Evolutionary conservation across 495 filamentous ascomycete genomes (phyloP), one percentile per base, ranked within the genome.

Genomic region (Endocarpon pusillum): DNA sequence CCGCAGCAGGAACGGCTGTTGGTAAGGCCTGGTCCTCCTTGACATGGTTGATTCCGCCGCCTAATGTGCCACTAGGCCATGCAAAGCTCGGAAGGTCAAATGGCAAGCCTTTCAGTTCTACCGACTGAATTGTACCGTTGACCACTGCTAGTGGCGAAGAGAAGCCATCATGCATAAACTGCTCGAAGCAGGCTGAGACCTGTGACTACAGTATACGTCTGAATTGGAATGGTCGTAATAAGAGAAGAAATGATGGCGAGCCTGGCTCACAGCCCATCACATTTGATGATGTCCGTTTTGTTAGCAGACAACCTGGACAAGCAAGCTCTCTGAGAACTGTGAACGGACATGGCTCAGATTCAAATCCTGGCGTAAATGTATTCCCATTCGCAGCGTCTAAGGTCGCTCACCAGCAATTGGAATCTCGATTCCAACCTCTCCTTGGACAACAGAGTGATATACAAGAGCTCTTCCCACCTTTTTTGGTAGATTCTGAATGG

Each of bases 201-300:
- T 92, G 83, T 55, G 83, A 92, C 53, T 92, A 89, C 57, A 82
- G 73, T 49, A 79, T 89, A 47, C 65, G 77, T 12, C 56, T 91
- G 42, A 87, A 85, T 43, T 89, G 83, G 83, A 79, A 76, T 36
- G 80, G 82, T 21, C 64, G 81, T 19, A 57, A 58, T 3, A 64
- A 64, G 38, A 51, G 58, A 34, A 56, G 53, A 31, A 53, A 55
- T 3, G 47, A 56, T 26, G 57, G 54, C 32, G 60, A 57, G 5
- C 52, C 57, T 3, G 41, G 33, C 20, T 53, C 56, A 10, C 49
- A 52, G 23, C 51, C 54, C n/a, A 54, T 31, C 4, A 4, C 28
- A 42, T 43, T 44, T 21, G 32, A 34, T 19, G 32, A 41, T 40
- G 41, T 40, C 42, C 8, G 33, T 47, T 3, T 47, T 41, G 10